A percentile compares a stretch with the other conserved stretches of the same genome.
Conservation (phyloP, 2,329 filamentous ascomycete genomes). For the Fusarium sp. region DNA sequence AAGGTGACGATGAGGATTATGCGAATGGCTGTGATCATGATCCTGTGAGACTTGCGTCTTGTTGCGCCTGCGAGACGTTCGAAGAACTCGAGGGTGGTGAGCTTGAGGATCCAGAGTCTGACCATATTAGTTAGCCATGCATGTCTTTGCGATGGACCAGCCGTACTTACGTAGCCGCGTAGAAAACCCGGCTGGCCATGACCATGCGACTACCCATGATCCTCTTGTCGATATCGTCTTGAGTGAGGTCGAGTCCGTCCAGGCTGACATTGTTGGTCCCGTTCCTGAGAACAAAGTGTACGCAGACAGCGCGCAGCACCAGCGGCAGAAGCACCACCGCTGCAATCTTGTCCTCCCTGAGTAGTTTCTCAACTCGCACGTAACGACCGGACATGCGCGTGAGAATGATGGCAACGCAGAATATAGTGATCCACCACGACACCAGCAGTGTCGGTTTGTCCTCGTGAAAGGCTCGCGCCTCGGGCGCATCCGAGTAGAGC, state of each 20-base stretch:
- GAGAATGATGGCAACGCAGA: constrained; percentile 81
- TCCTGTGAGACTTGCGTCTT: constrained; percentile 77
- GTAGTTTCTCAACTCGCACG: constrained; percentile 82
- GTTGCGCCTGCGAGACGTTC: constrained; percentile 81
- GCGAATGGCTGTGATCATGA: constrained; percentile 74
- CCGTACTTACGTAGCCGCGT: constrained; percentile 78
- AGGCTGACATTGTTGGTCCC: constrained; percentile 86
- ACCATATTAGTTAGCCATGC: constrained; percentile 14
- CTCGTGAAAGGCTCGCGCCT: constrained; percentile 52
- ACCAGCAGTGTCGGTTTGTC: constrained; percentile 89
- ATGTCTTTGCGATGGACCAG: neutral
- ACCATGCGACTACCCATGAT: constrained; percentile 80
- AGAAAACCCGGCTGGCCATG: constrained; percentile 80
- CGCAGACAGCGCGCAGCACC: constrained; percentile 78
- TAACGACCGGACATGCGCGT: constrained; percentile 80
- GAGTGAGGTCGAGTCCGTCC: constrained; percentile 26
- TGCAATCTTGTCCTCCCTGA: constrained; percentile 86
- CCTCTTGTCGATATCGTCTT: constrained; percentile 61
- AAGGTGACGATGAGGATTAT: constrained; percentile 78
- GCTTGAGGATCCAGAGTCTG: constrained; percentile 86
- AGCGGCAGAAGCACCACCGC: constrained; percentile 80
- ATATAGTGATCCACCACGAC: constrained; percentile 90
- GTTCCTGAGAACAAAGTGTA: constrained; percentile 83
- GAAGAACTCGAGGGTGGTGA: constrained; percentile 88
- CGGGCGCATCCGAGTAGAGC: constrained; percentile 63